Conservation (phyloP, 768 basidiomycete genomes). For the Auricularia heimuer region DNA sequence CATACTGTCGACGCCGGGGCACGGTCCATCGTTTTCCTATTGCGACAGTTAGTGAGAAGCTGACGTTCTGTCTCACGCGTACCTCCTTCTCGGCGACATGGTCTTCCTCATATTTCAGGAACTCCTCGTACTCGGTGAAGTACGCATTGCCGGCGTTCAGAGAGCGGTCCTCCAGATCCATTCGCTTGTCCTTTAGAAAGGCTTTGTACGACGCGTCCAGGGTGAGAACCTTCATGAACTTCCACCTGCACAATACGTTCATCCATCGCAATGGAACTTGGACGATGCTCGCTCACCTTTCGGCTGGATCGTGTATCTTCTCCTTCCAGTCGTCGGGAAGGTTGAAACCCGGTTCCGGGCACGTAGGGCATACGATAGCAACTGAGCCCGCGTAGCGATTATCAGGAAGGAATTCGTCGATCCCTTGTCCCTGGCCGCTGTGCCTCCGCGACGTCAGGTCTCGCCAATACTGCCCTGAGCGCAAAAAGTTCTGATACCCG, state of each 20-base stretch:
- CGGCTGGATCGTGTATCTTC: not conserved
- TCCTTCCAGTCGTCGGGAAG: constrained; percentile 1
- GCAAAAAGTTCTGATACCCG: constrained; percentile 4
- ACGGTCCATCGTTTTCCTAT: not conserved
- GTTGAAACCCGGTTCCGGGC: constrained; percentile 4
- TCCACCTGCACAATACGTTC: not conserved
- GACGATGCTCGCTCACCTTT: too few relatives aligned
- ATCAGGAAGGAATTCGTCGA: not conserved
- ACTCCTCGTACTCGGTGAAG: not conserved
- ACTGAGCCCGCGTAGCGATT: not conserved
- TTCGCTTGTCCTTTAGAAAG: not conserved
- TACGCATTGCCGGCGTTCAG: not conserved
- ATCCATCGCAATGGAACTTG: too few relatives aligned
- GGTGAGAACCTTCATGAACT: not conserved
- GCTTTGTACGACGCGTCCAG: not conserved
- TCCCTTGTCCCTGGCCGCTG: constrained; percentile 2
- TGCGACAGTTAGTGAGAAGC: too few relatives aligned
- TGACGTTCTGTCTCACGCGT: not conserved
- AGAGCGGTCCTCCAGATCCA: not conserved
- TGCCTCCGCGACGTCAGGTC: constrained; percentile 3
- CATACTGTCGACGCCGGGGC: not conserved
- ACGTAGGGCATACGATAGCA: constrained; percentile 9
- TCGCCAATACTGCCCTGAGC: constrained; percentile 1
- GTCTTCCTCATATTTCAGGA: not conserved
- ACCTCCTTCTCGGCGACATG: not conserved